phyloP scores from a whole-genome alignment of 345 rosid species.

The Acer negundo region DNA sequence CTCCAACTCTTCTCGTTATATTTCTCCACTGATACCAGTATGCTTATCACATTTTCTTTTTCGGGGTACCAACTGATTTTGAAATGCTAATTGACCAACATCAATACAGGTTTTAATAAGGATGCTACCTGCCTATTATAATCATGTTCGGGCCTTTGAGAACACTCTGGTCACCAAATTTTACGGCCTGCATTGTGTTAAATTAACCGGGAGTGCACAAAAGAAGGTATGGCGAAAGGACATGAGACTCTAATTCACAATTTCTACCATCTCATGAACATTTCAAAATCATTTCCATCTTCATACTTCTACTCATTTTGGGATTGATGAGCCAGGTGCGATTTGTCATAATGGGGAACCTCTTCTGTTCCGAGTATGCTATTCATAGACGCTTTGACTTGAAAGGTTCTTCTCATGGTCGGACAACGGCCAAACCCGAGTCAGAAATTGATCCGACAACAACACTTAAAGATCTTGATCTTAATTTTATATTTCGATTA shows the following conservation, averaged over 20 bases:
- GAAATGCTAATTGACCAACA: background rate
- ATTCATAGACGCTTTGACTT: constrained; percentile 92
- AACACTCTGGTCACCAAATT: constrained; percentile 93
- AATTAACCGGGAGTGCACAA: constrained; percentile 73
- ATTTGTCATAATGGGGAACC: constrained; percentile 93
- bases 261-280: background rate
- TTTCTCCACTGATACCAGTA: background rate
- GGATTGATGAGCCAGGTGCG: constrained; percentile 57
- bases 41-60: background rate
- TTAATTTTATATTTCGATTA: constrained; percentile 71
- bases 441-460: constrained; percentile 85
- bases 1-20: background rate
- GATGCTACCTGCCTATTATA: constrained; percentile 95
- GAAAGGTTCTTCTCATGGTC: constrained; percentile 98
- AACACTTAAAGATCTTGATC: constrained; percentile 97
- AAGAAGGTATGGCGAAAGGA: constrained; percentile 63
- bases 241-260: constrained; percentile 3
- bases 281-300: background rate
- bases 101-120: constrained; percentile 76
- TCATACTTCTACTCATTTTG: constrained; percentile 15
- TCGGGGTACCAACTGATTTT: background rate
- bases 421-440: constrained; percentile 77
- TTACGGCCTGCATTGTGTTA: constrained; percentile 96
- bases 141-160: constrained; percentile 86
- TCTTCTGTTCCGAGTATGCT: constrained; percentile 70